phyloP scores from a whole-genome alignment of 371 early-diverging fungal species.

The Actinomortierella ambigua region DNA sequence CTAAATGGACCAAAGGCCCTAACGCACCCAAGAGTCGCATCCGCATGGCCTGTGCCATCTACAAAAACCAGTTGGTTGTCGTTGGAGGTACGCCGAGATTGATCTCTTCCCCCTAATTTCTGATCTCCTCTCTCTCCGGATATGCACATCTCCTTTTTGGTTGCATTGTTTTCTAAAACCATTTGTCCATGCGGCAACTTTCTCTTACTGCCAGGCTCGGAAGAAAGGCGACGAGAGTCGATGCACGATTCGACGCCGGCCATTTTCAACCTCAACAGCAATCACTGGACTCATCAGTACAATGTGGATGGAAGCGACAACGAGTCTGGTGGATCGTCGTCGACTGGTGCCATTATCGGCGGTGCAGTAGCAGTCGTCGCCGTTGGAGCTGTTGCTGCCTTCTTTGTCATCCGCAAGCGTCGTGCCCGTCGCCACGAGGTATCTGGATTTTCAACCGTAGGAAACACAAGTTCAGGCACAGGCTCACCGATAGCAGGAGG shows the following conservation, averaged over 20 bases:
- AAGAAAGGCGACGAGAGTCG: no score
- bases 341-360: conserved; percentile 8
- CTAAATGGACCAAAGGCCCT: conserved; percentile 19
- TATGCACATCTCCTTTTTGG: no score
- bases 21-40: conserved; percentile 8
- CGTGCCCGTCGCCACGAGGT: conserved; percentile 2
- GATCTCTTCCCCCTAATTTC: no score
- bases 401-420: conserved; percentile 10
- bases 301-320: background rate
- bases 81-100: conserved; percentile 15
- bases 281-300: conserved; percentile 5
- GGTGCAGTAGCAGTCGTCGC: conserved; percentile 9
- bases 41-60: conserved; percentile 22
- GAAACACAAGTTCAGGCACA: no score
- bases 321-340: no score
- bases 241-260: background rate
- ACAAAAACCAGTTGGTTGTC: conserved; percentile 19
- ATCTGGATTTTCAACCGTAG: no score
- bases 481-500: no score
- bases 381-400: conserved; percentile 1
- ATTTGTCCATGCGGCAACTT: no score
- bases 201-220: no score
- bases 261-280: conserved; percentile 9
- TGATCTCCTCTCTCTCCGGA: no score
- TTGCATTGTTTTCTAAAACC: no score